These are phyloP conservation scores for Verruconis gallopava DNA, from an alignment of 2,329 filamentous ascomycete species.

Conservation along the genomic window DNA sequence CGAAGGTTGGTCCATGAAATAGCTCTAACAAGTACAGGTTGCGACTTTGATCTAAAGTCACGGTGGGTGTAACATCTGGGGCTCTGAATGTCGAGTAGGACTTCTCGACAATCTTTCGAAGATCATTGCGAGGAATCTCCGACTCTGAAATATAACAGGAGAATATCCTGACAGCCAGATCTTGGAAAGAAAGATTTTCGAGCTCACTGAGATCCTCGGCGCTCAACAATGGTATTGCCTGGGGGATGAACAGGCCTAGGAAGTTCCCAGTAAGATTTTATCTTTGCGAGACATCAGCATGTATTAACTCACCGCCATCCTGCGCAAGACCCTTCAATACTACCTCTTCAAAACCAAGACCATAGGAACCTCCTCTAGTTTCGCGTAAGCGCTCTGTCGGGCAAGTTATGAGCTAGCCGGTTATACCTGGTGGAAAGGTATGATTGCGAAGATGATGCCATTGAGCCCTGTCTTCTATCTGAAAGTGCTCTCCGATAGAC, in stretches of 20 bases:
- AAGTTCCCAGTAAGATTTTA: no score
- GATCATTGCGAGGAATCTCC: slow-evolving; percentile 69
- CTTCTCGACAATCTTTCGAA: slow-evolving; percentile 69
- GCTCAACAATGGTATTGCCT: slow-evolving; percentile 58
- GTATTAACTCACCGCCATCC: slow-evolving; percentile 59
- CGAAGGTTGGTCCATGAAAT: slow-evolving; percentile 90
- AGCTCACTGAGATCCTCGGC: slow-evolving; percentile 54
- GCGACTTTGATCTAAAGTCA: slow-evolving; percentile 56
- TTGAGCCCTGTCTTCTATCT: background rate
- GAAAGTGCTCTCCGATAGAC: no score
- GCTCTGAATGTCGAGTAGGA: slow-evolving; percentile 85
- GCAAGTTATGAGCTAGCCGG: no score
- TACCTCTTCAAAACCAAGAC: slow-evolving; percentile 78
- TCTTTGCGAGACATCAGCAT: background rate
- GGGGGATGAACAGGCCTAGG: slow-evolving; percentile 73
- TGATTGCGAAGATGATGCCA: background rate
- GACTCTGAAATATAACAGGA: slow-evolving; percentile 72
- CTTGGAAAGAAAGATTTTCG: slow-evolving; percentile 65
- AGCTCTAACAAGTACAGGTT: slow-evolving; percentile 82
- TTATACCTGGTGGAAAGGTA: background rate
- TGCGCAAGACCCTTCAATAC: slow-evolving; percentile 78
- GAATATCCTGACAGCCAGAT: slow-evolving; percentile 75
- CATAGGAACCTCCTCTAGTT: slow-evolving; percentile 49
- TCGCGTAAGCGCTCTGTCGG: slow-evolving; percentile 51
- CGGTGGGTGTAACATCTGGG: slow-evolving; percentile 63